Percentiles rank a stretch among this genome's conserved stretches.
Conservation (phyloP, 2,329 filamentous ascomycete species). For the Ceratocystis variospora region DNA sequence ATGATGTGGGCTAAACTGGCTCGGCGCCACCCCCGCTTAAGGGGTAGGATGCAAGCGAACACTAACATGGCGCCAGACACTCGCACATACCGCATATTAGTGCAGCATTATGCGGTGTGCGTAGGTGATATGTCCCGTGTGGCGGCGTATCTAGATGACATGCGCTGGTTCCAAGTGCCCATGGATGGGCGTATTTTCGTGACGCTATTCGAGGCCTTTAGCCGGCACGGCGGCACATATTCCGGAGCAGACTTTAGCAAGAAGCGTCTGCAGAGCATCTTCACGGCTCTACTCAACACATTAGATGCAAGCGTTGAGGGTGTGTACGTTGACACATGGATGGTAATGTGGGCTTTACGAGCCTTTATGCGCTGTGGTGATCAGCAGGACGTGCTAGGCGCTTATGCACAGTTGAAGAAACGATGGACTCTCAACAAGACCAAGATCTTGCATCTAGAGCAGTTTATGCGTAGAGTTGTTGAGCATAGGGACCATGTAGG, state of each 20-base stretch:
- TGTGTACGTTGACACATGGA: constrained; percentile 44
- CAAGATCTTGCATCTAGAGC: constrained; percentile 34
- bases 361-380: constrained; percentile 51
- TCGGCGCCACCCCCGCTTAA: constrained; percentile 24
- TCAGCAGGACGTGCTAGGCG: constrained; percentile 36
- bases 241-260: constrained; percentile 53
- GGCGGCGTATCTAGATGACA: constrained; percentile 61
- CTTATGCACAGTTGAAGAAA: constrained; percentile 37
- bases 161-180: constrained; percentile 54
- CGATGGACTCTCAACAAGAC: constrained; percentile 38
- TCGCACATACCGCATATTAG: constrained; percentile 64
- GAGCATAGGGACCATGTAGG: constrained; percentile 8
- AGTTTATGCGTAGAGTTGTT: constrained; percentile 25
- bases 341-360: constrained; percentile 45
- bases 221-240: constrained; percentile 37
- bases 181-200: constrained; percentile 67
- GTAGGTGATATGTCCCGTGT: constrained; percentile 61
- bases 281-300: constrained; percentile 47
- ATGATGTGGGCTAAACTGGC: constrained; percentile 44
- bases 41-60: constrained; percentile 27
- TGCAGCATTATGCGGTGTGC: constrained; percentile 56
- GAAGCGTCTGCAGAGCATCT: constrained; percentile 52
- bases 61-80: constrained; percentile 55
- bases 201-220: constrained; percentile 71
- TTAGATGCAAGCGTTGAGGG: constrained; percentile 34